Evolutionary conservation across 2,329 filamentous ascomycete species (phyloP), one percentile per base, ranked within the genome.

Genomic region (Colletotrichum shisoi): DNA sequence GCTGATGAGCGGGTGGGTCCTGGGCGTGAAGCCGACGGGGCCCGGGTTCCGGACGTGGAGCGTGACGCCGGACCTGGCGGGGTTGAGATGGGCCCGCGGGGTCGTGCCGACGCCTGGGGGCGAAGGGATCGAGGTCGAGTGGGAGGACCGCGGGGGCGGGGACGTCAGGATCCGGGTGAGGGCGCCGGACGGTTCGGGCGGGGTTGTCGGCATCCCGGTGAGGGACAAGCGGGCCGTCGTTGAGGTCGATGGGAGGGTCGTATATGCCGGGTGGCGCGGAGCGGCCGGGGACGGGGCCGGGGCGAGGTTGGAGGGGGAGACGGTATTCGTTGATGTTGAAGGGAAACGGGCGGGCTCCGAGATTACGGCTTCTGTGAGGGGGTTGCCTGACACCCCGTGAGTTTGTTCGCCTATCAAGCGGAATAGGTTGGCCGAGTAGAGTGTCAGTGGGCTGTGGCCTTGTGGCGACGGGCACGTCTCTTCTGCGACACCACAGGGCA

Each of bases 31-130:
- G 53, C 83, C 83, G 1, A 73, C 76, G 6, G 74, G 73, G 4
- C 79, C 81, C 0, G 83, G 82, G 0, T 85, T 84, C 67, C 58
- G 64, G 15, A 72, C 73, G 1, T 85, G 79, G 77, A 72, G 63
- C 3, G 72, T 84, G 1, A 76, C 73, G 53, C 83, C 82, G 0
- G 59, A 76, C 2, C 70, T 74, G 0, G 76, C 75, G 2, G 75
- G 73, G 42, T 60, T 83, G 17, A 73, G 69, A 1, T 84, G 82
- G 81, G 81, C 82, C 0, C 75, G 75, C 46, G 82, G 81, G 1
- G 70, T 74, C 1, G 79, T 84, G 15, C 78, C 79, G 0, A 83
- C 82, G 3, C 80, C 80, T 0, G 69, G 9, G 39, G 66, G 62
- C 79, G 79, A 42, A 0, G 72, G 71, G 4, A 76, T 84, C 4